Base-by-base conservation (phyloP, 2,329 filamentous ascomycete genomes). In the Escovopsis sp. region DNA sequence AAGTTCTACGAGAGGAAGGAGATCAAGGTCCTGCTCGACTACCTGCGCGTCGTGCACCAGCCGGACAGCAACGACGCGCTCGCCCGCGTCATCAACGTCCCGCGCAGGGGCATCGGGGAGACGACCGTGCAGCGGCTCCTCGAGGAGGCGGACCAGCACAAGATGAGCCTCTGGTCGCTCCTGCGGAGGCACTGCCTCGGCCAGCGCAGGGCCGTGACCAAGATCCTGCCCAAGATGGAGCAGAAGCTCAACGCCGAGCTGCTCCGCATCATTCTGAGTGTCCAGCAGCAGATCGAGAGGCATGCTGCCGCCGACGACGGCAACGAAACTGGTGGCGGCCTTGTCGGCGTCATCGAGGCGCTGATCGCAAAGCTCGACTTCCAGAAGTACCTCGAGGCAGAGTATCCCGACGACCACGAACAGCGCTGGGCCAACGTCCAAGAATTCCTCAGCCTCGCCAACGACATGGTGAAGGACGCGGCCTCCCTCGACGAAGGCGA, bases 1-100 rank as follows among this genome's bases (percentile, higher is more conserved):
- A 81, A 83, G 39, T 98, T 98, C 53, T 96, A 92, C 49, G 90
- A 98, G 45, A 76, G 90, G 35, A 70, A 75, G 3, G 88, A 98
- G 53, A 79, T 96, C 50, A 92, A 90, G 54, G 68, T 85, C 6
- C 54, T 96, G 1, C 58, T 96, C 4, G 86, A 94, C 52, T 96
- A 98, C 52, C 64, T 96, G 12, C 73, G 86, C 23, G 79, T 92
- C 4, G 75, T 94, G 23, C 74, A 83, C 48, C 80, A 92, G 42
- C 83, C 86, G 2, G 70, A 82, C 31, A 87, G 92, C 51, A 93
- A 87, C 46, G 87, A 94, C 50, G 84, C 85, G 0, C 59, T 96
- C 1, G 71, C 79, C 4, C 72, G 85, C 23, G 76, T 94, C 38
- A 76, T 96, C 50, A 96, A 96, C 49, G 69, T 79, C 0, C 90